Conservation (phyloP, 2,329 filamentous ascomycete species). For the Beauveria sp. region DNA sequence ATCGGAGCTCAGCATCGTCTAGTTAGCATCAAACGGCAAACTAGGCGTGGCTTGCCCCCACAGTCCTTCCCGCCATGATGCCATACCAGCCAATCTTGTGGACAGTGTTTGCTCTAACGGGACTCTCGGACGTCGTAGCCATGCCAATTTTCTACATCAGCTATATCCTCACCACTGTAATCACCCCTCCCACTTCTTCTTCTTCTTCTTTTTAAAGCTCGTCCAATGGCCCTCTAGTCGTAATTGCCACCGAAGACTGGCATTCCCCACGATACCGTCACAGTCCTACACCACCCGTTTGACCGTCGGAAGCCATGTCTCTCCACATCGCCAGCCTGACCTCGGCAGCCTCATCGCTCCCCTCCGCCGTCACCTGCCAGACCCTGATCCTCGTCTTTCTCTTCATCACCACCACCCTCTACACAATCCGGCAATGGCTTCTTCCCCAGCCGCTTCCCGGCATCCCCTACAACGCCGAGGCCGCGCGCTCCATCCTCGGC, state of each 20-base stretch:
- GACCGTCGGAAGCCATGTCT: not conserved
- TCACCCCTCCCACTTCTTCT: not conserved
- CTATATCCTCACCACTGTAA: not conserved
- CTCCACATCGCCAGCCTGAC: not conserved
- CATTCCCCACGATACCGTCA: not conserved
- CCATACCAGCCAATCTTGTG: not conserved
- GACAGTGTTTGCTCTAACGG: not conserved
- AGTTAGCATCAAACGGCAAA: no score
- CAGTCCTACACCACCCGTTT: not conserved
- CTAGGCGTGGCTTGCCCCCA: not conserved
- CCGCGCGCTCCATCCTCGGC: slow-evolving; percentile 30
- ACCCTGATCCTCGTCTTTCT: not conserved
- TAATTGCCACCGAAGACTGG: not conserved
- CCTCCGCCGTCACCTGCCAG: not conserved
- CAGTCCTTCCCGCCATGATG: not conserved
- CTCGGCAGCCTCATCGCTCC: not conserved
- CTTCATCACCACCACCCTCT: not conserved
- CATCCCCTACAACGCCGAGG: slow-evolving; percentile 36
- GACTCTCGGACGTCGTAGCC: not conserved
- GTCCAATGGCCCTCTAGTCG: not conserved
- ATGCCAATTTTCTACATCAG: not conserved
- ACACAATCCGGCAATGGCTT: slow-evolving; percentile 12
- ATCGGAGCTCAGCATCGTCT: not conserved
- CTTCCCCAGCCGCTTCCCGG: slow-evolving; percentile 36
- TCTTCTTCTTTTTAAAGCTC: not conserved